Base-by-base conservation (phyloP, 2,329 filamentous ascomycete genomes). In the Ascocoryne sarcoides region DNA sequence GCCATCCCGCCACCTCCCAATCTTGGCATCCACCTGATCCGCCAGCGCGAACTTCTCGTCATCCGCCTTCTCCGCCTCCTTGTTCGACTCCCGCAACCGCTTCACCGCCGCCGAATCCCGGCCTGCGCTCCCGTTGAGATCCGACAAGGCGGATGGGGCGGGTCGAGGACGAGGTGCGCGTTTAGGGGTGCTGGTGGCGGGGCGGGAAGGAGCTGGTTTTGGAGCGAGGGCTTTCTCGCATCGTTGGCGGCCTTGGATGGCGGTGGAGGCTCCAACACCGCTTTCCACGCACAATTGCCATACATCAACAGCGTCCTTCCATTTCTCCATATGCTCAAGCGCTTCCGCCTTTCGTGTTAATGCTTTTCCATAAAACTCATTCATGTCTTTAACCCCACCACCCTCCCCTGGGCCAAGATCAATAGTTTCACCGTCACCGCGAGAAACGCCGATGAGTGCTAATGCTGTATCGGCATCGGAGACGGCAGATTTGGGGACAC, bases 341-440 rank as follows among this genome's bases (percentile, higher is more conserved):
- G 88, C 92, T 64, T 98, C 92, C 1, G 92, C 92, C 66, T 96
- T 96, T 39, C 92, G 82, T 65, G 85, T 90, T 20, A 96, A 67
- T 0, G 90, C 90, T 62, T 96, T 98, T 39, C 87, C 89, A 57
- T 84, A 96, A 47, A 95, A 84, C 14, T 95, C 89, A 48, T 78
- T 83, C 85, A 98, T 94, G 35, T 90, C 82, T 51, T 93, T 92
- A 15, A 68, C 67, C 41, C 81, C 71, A 23, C 79, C 73, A 30
- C 65, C 65, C n/a, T 68, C 65, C n/a, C 70, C 69, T 5, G 65
- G 65, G 40, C 73, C 73, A 4, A 95, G 68, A 15, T 82, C 71
- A 32, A 98, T 86, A 5, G 67, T 75, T 63, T 98, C 92, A 14
- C 78, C 79, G 50, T 88, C 81, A 3, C 92, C 92, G 47, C 78